Base-by-base conservation (phyloP, 805 yeast species). In the Candida sithepensis region DNA sequence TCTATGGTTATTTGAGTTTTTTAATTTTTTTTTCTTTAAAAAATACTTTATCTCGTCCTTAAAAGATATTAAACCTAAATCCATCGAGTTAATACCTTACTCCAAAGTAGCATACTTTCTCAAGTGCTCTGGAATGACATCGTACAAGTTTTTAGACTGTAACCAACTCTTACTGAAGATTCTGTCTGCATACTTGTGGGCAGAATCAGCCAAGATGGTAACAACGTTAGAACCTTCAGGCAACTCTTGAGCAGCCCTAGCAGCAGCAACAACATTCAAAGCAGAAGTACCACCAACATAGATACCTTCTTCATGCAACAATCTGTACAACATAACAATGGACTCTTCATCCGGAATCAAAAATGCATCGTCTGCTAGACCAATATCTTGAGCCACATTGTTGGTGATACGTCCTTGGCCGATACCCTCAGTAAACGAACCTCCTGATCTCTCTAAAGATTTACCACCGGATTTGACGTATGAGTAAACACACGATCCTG, bases 381-480 rank as follows among this genome's bases (percentile, higher is more conserved):
- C 84, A 24, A 89, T 70, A 52, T 88, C 96, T 39, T 81, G 85
- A 16, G 73, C 73, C 66, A 91, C 74, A 66, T 91, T 91, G 53
- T 79, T 85, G 5, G 97, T 91, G 58, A 91, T 85, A 58, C 97
- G 78, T 41, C 96, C 96, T 69, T 91, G 97, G 24, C 97, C 97
- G 69, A 91, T 89, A 28, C 97, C 97, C 70, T 91, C 97, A 24
- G 97, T 91, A 66, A 91, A 89, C 0, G 96, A 85, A 3, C 88
- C 80, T 26, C 97, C 97, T 1, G 78, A 74, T 59, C 90, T 78
- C 39, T 81, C 88, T 47, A 84, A 68, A 10, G 77, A 74, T 61
- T 83, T 71, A 28, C 92, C 92, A 16, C 82, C 80, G 4, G 86
- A 73, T 51, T 79, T 82, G 50, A 91, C 81, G 62, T 84, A 89